Conservation (phyloP, 2,329 filamentous ascomycete genomes). For the Talaromyces albobiverticillius region DNA sequence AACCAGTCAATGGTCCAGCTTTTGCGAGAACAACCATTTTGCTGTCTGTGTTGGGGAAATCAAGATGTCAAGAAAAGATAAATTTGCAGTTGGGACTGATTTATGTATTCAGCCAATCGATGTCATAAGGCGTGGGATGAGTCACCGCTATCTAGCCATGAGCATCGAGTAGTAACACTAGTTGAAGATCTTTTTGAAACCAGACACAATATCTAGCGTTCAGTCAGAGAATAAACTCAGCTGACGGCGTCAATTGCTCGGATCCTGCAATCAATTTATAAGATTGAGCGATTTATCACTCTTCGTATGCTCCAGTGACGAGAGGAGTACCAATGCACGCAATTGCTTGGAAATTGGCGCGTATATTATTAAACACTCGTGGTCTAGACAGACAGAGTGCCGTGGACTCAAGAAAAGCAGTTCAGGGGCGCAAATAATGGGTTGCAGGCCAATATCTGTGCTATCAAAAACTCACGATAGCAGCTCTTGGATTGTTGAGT, state of each 20-base stretch:
- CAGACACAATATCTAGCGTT: neutral
- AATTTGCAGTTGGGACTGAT: neutral
- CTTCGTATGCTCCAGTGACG: neutral
- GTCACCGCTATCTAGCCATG: neutral
- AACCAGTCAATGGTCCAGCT: conserved; percentile 27
- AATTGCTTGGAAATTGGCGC: conserved; percentile 7
- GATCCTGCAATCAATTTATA: neutral
- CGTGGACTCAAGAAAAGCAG: too few relatives aligned
- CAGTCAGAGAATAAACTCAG: neutral
- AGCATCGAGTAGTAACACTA: neutral
- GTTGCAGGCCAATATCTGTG: neutral
- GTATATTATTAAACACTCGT: neutral
- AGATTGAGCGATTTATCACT: neutral
- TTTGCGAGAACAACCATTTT: conserved; percentile 17
- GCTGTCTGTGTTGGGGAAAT: too few relatives aligned
- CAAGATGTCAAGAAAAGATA: neutral
- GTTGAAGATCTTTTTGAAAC: neutral
- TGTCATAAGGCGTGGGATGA: neutral
- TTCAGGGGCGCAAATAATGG: too few relatives aligned
- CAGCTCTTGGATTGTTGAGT: neutral
- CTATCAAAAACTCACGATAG: neutral
- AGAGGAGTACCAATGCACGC: neutral
- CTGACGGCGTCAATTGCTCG: neutral
- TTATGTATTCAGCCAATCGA: neutral
- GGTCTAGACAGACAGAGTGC: too few relatives aligned